phyloP scores from a whole-genome alignment of 108 stramenopile species.

The Fistulifera pelliculosa region DNA sequence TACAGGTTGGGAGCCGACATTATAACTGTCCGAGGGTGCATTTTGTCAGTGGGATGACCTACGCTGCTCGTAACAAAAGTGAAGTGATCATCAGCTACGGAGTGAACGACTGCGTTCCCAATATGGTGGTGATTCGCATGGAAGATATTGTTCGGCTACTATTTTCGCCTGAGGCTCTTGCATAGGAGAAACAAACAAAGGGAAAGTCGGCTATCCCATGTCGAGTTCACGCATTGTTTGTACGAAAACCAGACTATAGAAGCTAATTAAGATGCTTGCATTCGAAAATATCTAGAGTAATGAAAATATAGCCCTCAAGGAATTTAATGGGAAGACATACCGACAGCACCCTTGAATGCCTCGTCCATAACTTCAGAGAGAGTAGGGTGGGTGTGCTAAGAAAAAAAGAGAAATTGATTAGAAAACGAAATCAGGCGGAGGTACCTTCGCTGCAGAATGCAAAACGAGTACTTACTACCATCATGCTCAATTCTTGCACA shows the following conservation, averaged over 20 bases:
- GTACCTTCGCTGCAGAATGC: neutral
- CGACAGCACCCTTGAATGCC: slow-evolving; percentile 98
- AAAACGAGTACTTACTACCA: slow-evolving; percentile 41
- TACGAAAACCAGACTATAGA: too few species aligned
- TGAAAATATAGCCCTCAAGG: neutral
- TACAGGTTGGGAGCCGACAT: neutral
- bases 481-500: slow-evolving; percentile 94
- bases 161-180: neutral
- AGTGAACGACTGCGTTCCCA: slow-evolving; percentile 44
- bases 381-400: slow-evolving; percentile 92
- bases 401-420: neutral
- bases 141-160: slow-evolving; percentile 14
- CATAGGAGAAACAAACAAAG: neutral
- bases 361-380: slow-evolving; percentile 97
- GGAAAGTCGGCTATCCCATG: too few species aligned
- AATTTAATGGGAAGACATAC: slow-evolving; percentile 89
- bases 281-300: too few species aligned
- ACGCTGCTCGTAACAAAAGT: slow-evolving; percentile 24
- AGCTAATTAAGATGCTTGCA: too few species aligned
- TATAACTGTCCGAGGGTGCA: slow-evolving; percentile 34
- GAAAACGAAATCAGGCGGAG: neutral
- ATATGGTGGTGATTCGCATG: slow-evolving; percentile 34
- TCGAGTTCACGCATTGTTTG: too few species aligned
- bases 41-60: slow-evolving; percentile 34
- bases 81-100: slow-evolving; percentile 43